phyloP scores from a whole-genome alignment of 164 flowering plant genomes.

The Stephania japonica region DNA sequence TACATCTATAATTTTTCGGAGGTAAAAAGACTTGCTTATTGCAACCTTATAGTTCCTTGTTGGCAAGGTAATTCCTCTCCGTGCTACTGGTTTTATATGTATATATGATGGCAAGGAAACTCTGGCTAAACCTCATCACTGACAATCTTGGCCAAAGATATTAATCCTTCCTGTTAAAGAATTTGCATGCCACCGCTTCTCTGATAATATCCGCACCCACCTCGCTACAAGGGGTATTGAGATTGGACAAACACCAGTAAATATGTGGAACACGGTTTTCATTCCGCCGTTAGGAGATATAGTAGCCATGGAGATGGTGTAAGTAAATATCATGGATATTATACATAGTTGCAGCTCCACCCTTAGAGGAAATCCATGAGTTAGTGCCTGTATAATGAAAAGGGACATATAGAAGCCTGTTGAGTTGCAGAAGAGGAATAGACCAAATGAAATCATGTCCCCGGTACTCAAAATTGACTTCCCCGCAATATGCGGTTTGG shows the following conservation, averaged over 20 bases:
- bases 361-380: slow-evolving; percentile 12
- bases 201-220: background rate
- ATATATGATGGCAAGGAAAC: background rate
- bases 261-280: background rate
- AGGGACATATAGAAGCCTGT: slow-evolving; percentile 9
- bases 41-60: background rate
- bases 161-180: background rate
- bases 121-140: background rate
- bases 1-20: background rate
- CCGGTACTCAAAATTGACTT: slow-evolving; percentile 1
- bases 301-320: background rate
- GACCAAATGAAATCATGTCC: background rate
- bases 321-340: background rate
- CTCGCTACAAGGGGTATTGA: background rate
- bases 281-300: background rate
- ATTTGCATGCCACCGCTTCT: background rate
- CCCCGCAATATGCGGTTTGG: slow-evolving; percentile 6
- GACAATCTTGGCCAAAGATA: background rate
- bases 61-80: background rate
- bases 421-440: slow-evolving; percentile 11
- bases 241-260: background rate
- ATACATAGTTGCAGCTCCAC: slow-evolving; percentile 8
- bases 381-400: slow-evolving; percentile 9
- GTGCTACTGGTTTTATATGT: background rate
- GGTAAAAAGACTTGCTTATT: background rate